phyloP scores from a whole-genome alignment of 345 rosid species.

The Melaleuca quinquenervia region DNA sequence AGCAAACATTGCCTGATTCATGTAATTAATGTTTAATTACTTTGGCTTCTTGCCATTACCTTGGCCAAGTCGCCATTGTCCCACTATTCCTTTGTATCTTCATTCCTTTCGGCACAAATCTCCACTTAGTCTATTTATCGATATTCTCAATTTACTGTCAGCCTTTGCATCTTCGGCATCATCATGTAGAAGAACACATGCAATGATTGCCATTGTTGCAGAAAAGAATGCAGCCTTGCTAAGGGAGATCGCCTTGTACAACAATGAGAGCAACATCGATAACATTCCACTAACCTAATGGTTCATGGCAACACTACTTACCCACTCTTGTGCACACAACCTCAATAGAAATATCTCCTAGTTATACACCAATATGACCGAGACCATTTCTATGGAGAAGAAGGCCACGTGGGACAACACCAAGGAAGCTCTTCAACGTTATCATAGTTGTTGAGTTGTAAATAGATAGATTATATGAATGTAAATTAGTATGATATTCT shows the following conservation, averaged over 20 bases:
- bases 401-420: background rate
- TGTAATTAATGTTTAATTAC: too few relatives aligned
- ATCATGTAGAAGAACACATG: background rate
- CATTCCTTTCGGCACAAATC: background rate
- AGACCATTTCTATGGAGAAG: background rate
- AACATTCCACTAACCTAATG: background rate
- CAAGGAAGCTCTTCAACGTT: background rate
- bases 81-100: background rate
- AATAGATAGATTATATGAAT: too few relatives aligned
- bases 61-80: background rate
- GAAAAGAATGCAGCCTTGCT: background rate
- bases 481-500: too few relatives aligned
- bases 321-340: background rate
- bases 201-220: background rate
- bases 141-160: background rate
- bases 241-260: background rate
- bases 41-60: background rate
- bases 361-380: background rate
- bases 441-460: too few relatives aligned
- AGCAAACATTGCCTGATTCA: too few relatives aligned
- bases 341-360: background rate
- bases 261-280: rapidly evolving
- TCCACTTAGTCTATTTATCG: background rate
- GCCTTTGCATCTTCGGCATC: background rate
- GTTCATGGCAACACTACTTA: background rate